These are phyloP conservation scores for Elsinoe perseae DNA, from an alignment of 2,329 filamentous ascomycete genomes.

Conservation along the genomic window DNA sequence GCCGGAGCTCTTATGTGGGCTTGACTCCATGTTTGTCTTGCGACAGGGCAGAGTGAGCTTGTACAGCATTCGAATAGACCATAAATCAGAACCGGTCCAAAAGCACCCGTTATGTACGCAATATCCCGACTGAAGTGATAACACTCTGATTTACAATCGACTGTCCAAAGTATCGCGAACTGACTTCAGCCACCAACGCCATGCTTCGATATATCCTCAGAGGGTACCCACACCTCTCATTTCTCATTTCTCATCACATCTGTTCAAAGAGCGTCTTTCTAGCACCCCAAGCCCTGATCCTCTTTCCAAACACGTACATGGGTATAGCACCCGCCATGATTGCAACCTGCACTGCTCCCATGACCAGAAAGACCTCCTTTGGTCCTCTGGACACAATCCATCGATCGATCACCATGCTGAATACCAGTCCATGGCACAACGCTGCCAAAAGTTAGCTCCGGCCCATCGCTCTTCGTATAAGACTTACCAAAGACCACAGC, in stretches of 20 bases:
- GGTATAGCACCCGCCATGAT: neutral
- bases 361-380: slow-evolving; percentile 13
- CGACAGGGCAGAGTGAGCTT: neutral
- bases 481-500: slow-evolving; percentile 28
- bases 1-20: too few species aligned
- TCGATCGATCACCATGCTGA: neutral
- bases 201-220: neutral
- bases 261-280: slow-evolving; percentile 14
- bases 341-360: neutral
- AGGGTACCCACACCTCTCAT: neutral
- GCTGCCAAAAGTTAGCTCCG: neutral
- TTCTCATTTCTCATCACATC: slow-evolving; percentile 1
- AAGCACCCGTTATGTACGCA: neutral
- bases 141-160: neutral
- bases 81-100: neutral
- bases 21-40: neutral
- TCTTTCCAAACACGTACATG: slow-evolving; percentile 15
- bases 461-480: neutral
- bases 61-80: slow-evolving; percentile 6
- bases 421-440: slow-evolving; percentile 7
- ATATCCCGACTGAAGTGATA: neutral
- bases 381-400: slow-evolving; percentile 9
- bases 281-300: slow-evolving; percentile 9
- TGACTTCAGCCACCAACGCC: neutral
- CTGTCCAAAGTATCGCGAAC: neutral